phyloP scores from a whole-genome alignment of 495 filamentous ascomycete species.

The Annulohypoxylon moriforme region DNA sequence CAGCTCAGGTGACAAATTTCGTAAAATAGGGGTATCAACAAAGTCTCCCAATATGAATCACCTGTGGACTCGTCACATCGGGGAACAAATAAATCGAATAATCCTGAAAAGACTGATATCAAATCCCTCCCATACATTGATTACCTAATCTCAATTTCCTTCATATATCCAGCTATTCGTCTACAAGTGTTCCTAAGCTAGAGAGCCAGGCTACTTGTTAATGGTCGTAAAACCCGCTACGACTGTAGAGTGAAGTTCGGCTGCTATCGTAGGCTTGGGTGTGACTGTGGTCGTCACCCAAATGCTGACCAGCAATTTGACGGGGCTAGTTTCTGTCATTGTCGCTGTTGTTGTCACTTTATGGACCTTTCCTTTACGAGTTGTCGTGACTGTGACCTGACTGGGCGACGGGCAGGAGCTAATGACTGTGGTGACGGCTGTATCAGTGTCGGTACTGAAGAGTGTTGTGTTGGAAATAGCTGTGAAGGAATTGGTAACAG shows the following conservation, averaged over 20 bases:
- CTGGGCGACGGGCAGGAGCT: slow-evolving; percentile 4
- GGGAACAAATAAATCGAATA: not conserved
- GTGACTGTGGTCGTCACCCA: not conserved
- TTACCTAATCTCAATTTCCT: not conserved
- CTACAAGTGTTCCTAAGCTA: not conserved
- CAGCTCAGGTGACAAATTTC: not conserved
- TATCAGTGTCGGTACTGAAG: not conserved
- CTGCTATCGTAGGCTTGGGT: not conserved
- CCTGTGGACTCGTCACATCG: not conserved
- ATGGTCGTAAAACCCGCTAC: not conserved
- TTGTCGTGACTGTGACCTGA: slow-evolving; percentile 3
- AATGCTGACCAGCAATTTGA: not conserved
- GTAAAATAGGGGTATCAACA: not conserved
- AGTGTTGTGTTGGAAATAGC: not conserved
- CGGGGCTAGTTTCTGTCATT: not conserved
- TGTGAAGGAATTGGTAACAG: not conserved
- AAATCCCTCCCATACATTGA: not conserved
- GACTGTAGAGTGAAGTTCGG: not conserved
- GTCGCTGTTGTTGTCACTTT: not conserved
- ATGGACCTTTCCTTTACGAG: not conserved
- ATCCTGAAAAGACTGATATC: not conserved
- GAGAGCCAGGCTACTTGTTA: not conserved
- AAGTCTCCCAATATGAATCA: not conserved
- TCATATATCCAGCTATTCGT: not conserved
- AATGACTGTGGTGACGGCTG: not conserved